Base-by-base conservation (phyloP, 2,329 filamentous ascomycete genomes). In the Aspergillus puulaauensis region DNA sequence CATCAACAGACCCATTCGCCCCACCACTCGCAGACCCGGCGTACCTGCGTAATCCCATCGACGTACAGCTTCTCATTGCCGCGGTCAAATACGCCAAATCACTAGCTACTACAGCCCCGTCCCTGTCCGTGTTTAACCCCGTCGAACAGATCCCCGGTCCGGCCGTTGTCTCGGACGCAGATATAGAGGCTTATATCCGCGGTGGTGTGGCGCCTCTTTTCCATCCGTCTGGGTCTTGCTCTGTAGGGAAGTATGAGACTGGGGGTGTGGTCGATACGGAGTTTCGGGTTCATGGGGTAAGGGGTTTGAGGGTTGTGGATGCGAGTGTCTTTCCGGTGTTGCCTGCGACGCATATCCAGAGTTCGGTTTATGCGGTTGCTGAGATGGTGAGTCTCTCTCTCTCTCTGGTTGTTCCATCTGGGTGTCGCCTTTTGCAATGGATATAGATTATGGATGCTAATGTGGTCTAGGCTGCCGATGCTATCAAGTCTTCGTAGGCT, bases 341-440 rank as follows among this genome's bases (percentile, higher is more conserved):
- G 31, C 56, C 52, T 19, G 51, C 56, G 52, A 31, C 39, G 40
- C 45, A 54, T 54, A 51, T 55, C 6, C 44, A 50, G 40, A 52
- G 31, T 14, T 44, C 51, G 15, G 52, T 58, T 51, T 58, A 58
- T 52, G 51, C 56, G 17, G 52, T 55, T 45, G 56, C 46, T 4
- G 52, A 55, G 19, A 54, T 45, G 52, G 51, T 47, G 40, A 31
- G 46, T 14, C n/a, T n/a, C 24, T 8, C 24, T 21, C 21, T 21
- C 19, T 21, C 21, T 21, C 21, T 27, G 24, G 2, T 27, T 7
- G 24, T 27, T 27, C 24, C 24, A 27, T 27, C 3, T 21, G 21
- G 21, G 21, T 21, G 21, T 21, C 21, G 21, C 21, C 21, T 21
- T 21, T 21, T 21, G 21, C 21, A 21, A 21, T 21, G 21, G 21